Percentiles rank a stretch among this genome's conserved stretches.
These are phyloP conservation scores for Asterophora parasitica DNA, from an alignment of 768 basidiomycete genomes.

Conservation along the genomic window DNA sequence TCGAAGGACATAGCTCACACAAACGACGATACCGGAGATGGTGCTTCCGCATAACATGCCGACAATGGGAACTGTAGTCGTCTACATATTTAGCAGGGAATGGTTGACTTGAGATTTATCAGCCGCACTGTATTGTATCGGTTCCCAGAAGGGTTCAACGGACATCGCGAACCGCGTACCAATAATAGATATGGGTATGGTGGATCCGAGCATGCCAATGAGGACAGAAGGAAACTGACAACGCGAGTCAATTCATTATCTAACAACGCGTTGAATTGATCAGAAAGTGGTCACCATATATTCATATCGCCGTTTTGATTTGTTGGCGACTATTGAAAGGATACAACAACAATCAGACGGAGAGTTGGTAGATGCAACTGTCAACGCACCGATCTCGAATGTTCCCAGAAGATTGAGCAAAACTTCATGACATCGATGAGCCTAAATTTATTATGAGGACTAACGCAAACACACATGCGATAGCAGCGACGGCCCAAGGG, in stretches of 20 bases:
- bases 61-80: constrained; percentile 63
- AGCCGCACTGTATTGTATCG: constrained; percentile 72
- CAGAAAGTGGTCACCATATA: constrained; percentile 78
- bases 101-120: not conserved
- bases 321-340: constrained; percentile 63
- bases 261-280: not conserved
- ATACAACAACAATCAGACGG: not conserved
- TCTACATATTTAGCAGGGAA: not conserved
- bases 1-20: constrained; percentile 64
- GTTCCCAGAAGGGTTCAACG: constrained; percentile 76
- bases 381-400: constrained; percentile 61
- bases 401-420: constrained; percentile 75
- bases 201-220: constrained; percentile 65
- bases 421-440: constrained; percentile 30
- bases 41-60: constrained; percentile 85
- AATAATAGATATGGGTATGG: constrained; percentile 74
- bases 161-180: constrained; percentile 75
- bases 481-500: constrained; percentile 68
- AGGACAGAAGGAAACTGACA: constrained; percentile 64
- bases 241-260: not conserved
- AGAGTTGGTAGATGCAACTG: not conserved
- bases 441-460: not conserved
- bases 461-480: constrained; percentile 54
- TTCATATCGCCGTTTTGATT: constrained; percentile 64
- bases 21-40: constrained; percentile 71